Evolutionary conservation across 495 filamentous ascomycete genomes (phyloP), one percentile per base, ranked within the genome.

Genomic region (Elaphomyces granulatus): DNA sequence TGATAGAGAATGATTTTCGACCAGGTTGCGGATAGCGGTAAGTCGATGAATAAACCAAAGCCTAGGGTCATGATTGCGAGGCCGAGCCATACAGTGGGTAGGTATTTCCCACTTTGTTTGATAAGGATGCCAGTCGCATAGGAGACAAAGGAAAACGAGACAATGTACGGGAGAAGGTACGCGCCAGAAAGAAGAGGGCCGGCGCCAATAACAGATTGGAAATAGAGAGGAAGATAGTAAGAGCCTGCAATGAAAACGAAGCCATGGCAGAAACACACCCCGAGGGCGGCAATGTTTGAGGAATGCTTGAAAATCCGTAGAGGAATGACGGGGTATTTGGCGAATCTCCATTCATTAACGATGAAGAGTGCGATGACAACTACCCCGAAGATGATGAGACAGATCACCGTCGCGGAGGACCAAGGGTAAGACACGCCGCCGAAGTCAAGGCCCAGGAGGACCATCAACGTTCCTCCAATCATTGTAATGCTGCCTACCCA

Each of bases 181-280:
- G 92, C 77, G 15, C 86, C 87, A 20, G 77, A 81, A 6, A 82
- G 53, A 42, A 93, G 70, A 1, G 86, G 81, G 15, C 67, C 61
- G 12, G 76, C 74, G 3, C 80, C 77, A 4, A 87, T 71, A 9
- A 85, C 81, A 26, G 74, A 70, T 54, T 83, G 80, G 58, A 82
- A 81, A 59, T 85, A 87, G 28, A 88, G 66, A 0, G 83, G 82
- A 8, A 88, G 69, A 49, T 76, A 87, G 66, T 86, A 87, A 42
- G 71, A 67, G 19, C 71, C 72, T 2, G 73, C 66, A 47, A 87
- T 82, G 63, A 86, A 86, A 42, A 82, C 74, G 48, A 75, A 73
- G 19, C 72, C 75, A 46, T 87, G 82, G 40, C 70, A 58, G 53
- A 78, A 78, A 42, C 65, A 68, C 38, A 77, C 60, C 4, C 55